A percentile compares a stretch with the other conserved stretches of the same genome.
phyloP scores from a whole-genome alignment of 1,139 yeast genomes.

The Pichia terricola region DNA sequence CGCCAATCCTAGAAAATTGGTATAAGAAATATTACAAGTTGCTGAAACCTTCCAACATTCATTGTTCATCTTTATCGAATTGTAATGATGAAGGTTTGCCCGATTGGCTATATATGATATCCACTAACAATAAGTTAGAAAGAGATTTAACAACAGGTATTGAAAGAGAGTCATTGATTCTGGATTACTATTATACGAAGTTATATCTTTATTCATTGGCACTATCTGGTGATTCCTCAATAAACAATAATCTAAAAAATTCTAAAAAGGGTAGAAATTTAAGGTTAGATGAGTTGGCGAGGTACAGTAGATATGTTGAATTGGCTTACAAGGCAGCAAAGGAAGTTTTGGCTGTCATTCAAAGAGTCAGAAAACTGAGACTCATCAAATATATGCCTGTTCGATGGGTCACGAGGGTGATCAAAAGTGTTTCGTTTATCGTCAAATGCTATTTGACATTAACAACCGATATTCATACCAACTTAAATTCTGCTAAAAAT shows the following conservation, averaged over 20 bases:
- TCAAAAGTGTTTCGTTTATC: constrained; percentile 84
- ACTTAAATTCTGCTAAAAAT: neutral
- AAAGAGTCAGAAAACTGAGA: constrained; percentile 56
- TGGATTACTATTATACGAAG: constrained; percentile 79
- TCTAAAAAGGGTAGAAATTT: constrained; percentile 27
- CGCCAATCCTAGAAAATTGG: constrained; percentile 78
- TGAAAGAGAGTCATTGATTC: constrained; percentile 62
- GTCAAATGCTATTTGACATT: constrained; percentile 74
- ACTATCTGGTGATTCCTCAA: constrained; percentile 37
- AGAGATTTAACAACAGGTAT: constrained; percentile 35
- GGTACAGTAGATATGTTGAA: constrained; percentile 69
- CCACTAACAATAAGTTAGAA: constrained; percentile 26
- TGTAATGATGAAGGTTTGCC: constrained; percentile 11
- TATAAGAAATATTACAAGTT: constrained; percentile 49
- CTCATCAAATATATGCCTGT: constrained; percentile 76
- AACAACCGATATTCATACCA: constrained; percentile 32
- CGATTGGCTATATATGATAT: constrained; percentile 15
- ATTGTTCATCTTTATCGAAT: constrained; percentile 12
- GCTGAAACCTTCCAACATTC: constrained; percentile 36
- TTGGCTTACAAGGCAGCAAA: constrained; percentile 80
- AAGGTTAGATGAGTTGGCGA: constrained; percentile 60
- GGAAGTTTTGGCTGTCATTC: constrained; percentile 65
- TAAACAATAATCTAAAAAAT: constrained; percentile 13
- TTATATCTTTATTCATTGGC: constrained; percentile 79
- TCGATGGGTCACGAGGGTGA: constrained; percentile 80